Percentiles rank a stretch among this genome's conserved stretches.
Evolutionary conservation across 2,329 filamentous ascomycete species (phyloP).

Genomic region (Lecanicillium sp.): DNA sequence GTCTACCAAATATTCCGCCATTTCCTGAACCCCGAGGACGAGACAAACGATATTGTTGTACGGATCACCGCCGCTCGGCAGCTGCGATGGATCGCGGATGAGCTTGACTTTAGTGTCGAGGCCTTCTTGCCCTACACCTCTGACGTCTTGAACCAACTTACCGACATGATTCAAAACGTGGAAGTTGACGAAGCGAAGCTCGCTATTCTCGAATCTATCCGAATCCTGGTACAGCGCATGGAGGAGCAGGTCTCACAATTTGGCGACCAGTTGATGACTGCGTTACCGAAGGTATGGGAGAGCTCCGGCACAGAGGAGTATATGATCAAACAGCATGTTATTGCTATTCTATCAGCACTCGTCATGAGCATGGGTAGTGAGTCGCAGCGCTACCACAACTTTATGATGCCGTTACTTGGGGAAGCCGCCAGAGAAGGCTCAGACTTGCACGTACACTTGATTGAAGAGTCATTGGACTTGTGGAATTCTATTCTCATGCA

Average conservation of each 20-base stretch:
- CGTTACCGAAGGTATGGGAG: constrained; percentile 79
- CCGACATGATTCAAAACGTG: constrained; percentile 72
- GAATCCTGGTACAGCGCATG: constrained; percentile 72
- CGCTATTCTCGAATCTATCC: constrained; percentile 79
- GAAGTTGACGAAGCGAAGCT: constrained; percentile 85
- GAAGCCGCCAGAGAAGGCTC: constrained; percentile 74
- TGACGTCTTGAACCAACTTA: constrained; percentile 64
- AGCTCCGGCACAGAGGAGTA: constrained; percentile 73
- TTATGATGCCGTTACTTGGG: constrained; percentile 76
- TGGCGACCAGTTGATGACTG: constrained; percentile 74
- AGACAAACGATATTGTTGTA: constrained; percentile 84
- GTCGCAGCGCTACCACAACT: constrained; percentile 69
- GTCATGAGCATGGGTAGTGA: constrained; percentile 78
- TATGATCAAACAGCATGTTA: constrained; percentile 88
- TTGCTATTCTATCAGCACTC: constrained; percentile 77
- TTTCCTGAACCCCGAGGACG: constrained; percentile 70
- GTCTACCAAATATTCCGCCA: constrained; percentile 89
- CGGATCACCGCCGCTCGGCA: constrained; percentile 85
- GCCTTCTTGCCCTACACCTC: constrained; percentile 73
- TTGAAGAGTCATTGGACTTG: constrained; percentile 87
- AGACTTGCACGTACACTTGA: constrained; percentile 69
- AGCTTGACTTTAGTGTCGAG: constrained; percentile 72
- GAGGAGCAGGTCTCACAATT: constrained; percentile 63
- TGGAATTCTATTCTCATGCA: constrained; percentile 72
- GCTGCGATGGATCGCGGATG: constrained; percentile 72